Conservation (phyloP, 2,329 filamentous ascomycete genomes). For the Dichotomopilus funicola region DNA sequence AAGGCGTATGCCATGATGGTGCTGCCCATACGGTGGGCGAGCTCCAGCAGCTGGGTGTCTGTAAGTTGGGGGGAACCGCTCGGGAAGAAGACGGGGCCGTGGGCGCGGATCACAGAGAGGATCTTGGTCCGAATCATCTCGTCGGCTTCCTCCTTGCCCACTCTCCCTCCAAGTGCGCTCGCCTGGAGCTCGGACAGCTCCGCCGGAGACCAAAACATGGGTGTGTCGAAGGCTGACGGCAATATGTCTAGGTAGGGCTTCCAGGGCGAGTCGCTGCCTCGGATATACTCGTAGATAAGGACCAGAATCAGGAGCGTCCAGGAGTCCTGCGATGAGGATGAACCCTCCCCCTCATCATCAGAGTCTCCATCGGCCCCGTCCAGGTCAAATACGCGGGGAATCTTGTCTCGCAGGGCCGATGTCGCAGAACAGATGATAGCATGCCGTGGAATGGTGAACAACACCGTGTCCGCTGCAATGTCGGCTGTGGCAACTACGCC, state of each 20-base stretch:
- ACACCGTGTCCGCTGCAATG: constrained; percentile 65
- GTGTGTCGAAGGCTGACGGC: constrained; percentile 66
- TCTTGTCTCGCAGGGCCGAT: constrained; percentile 56
- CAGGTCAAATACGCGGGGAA: constrained; percentile 46
- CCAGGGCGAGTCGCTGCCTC: constrained; percentile 59
- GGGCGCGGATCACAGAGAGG: constrained; percentile 43
- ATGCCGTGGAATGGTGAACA: constrained; percentile 72
- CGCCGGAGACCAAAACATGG: constrained; percentile 77
- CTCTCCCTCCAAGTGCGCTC: constrained; percentile 67
- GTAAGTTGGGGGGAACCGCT: constrained; percentile 26
- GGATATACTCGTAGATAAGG: constrained; percentile 70
- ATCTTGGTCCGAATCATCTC: constrained; percentile 54
- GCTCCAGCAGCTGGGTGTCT: constrained; percentile 40
- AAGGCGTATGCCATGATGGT: constrained; percentile 93
- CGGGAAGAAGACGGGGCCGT: constrained; percentile 42
- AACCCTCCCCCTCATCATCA: constrained; percentile 31
- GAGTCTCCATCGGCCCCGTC: constrained; percentile 31
- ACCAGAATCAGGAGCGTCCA: constrained; percentile 63
- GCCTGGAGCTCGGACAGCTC: constrained; percentile 71
- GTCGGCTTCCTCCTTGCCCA: constrained; percentile 68
- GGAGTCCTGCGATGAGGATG: constrained; percentile 36
- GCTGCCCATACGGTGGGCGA: constrained; percentile 76
- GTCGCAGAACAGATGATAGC: constrained; percentile 67
- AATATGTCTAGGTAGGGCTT: constrained; percentile 71
- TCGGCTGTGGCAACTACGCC: constrained; percentile 60